A percentile compares a stretch with the other conserved stretches of the same genome.
Conservation (phyloP, 768 basidiomycete genomes). For the Rhodotorula sphaerocarpa region DNA sequence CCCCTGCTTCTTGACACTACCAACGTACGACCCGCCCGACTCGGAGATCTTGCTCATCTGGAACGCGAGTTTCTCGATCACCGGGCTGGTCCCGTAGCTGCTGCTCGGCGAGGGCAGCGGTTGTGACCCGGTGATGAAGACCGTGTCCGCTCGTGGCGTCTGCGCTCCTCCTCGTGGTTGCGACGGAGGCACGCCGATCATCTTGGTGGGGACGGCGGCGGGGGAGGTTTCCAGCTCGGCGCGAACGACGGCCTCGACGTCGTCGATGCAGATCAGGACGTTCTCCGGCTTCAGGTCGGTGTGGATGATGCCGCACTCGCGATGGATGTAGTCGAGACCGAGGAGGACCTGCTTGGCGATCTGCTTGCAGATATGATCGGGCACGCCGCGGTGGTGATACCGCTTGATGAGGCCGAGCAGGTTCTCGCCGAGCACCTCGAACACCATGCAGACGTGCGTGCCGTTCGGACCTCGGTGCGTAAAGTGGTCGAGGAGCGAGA, state of each 20-base stretch:
- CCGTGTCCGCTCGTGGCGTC: constrained; percentile 70
- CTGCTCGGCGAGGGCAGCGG: constrained; percentile 68
- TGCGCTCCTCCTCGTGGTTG: constrained; percentile 93
- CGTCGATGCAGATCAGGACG: constrained; percentile 91
- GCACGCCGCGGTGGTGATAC: constrained; percentile 96
- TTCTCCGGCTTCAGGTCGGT: constrained; percentile 98
- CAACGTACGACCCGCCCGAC: constrained; percentile 42
- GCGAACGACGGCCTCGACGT: constrained; percentile 86
- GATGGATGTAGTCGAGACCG: constrained; percentile 95
- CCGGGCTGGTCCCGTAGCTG: constrained; percentile 63
- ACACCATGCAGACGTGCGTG: constrained; percentile 97
- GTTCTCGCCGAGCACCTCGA: constrained; percentile 96
- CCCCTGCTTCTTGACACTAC: constrained; percentile 37
- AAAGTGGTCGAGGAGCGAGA: constrained; percentile 96
- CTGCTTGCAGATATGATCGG: constrained; percentile 82
- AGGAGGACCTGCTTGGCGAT: constrained; percentile 94
- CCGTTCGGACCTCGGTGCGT: constrained; percentile 94
- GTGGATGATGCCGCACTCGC: constrained; percentile 93
- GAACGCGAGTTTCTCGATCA: constrained; percentile 79
- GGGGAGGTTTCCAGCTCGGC: constrained; percentile 48
- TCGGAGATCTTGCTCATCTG: constrained; percentile 81
- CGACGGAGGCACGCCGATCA: constrained; percentile 77
- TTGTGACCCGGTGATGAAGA: constrained; percentile 85
- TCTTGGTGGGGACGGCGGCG: constrained; percentile 53
- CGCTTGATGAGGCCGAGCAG: constrained; percentile 89